Evolutionary conservation across 805 yeast genomes (phyloP), one percentile per base, ranked within the genome.

Genomic region (Babjeviella inositovora): DNA sequence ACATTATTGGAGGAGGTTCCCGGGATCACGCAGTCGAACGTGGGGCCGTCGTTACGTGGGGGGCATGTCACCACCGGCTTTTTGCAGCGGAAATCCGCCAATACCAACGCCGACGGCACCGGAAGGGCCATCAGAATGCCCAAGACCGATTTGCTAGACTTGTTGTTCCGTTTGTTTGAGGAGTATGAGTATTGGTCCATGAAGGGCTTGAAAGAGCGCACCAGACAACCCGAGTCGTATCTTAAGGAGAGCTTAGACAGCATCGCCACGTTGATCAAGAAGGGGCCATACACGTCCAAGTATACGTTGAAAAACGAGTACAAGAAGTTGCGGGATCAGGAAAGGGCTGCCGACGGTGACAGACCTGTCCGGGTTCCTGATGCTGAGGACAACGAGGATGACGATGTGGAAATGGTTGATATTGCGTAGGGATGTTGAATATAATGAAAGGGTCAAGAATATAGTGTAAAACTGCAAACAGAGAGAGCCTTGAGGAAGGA

Each of bases 161-260:
- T 80, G 34, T 53, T 90, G 35, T 90, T 90, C 67, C 65, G 76
- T 35, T 57, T 87, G 38, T 90, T 90, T 48, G 95, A 84, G 47
- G 92, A 85, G 45, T 82, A 77, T 45, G 96, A 87, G 43, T 90
- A 85, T 48, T 90, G 98, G 98, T 72, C 90, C 7, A 62, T 90
- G 61, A 84, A 84, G 49, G 95, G 95, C 18, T 57, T 90, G 31
- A 76, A 82, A 40, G 98, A 90, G 44, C 67, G 93, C 35, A 84
- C 96, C 3, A 73, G 75, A 38, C 98, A 90, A 56, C 98, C 98
- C 2, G 98, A 90, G 44, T 74, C 74, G 11, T 92, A 80, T 45
- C 57, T 90, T 32, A 82, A 85, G 42, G 95, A 85, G 43, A 79
- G 90, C 28, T 55, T 90, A 23, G 98, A 87, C 30, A 69, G 76